phyloP scores from a whole-genome alignment of 169 alveolate genomes.

The Babesia ovata region DNA sequence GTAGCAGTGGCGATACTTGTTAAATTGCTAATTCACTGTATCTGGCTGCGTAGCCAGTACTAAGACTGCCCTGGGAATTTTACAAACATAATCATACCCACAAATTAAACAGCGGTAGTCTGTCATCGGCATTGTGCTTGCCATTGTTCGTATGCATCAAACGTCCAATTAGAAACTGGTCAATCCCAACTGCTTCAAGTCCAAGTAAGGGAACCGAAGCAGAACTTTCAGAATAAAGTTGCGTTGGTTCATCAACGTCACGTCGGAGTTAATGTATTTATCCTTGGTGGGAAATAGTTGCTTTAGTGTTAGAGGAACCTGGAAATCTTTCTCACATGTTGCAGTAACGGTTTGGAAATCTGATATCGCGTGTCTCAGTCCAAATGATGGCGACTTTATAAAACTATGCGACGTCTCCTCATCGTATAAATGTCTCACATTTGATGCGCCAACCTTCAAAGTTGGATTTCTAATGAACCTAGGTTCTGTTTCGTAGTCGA shows the following conservation, averaged over 20 bases:
- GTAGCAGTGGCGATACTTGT: conserved; percentile 18
- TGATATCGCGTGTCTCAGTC: background rate
- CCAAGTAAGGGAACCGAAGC: conserved; percentile 33
- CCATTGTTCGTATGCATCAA: background rate
- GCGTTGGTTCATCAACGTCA: background rate
- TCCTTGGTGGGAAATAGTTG: conserved; percentile 1
- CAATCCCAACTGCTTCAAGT: conserved; percentile 11
- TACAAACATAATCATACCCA: background rate
- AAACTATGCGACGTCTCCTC: background rate
- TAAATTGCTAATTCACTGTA: conserved; percentile 30
- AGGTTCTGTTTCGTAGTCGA: conserved; percentile 2
- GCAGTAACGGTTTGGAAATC: background rate
- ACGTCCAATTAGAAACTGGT: background rate
- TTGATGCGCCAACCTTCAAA: conserved; percentile 5
- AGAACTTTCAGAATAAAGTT: conserved; percentile 24
- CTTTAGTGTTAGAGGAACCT: background rate
- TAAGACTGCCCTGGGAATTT: background rate
- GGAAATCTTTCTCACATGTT: background rate
- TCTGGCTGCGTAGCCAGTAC: conserved; percentile 26
- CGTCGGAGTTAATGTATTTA: background rate
- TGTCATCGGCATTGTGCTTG: background rate
- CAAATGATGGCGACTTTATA: conserved; percentile 5
- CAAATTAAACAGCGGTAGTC: no score
- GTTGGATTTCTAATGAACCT: background rate
- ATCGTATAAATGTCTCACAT: background rate